These are phyloP conservation scores for Cryphonectria carpinicola DNA, from an alignment of 2,329 filamentous ascomycete genomes.

Conservation along the genomic window DNA sequence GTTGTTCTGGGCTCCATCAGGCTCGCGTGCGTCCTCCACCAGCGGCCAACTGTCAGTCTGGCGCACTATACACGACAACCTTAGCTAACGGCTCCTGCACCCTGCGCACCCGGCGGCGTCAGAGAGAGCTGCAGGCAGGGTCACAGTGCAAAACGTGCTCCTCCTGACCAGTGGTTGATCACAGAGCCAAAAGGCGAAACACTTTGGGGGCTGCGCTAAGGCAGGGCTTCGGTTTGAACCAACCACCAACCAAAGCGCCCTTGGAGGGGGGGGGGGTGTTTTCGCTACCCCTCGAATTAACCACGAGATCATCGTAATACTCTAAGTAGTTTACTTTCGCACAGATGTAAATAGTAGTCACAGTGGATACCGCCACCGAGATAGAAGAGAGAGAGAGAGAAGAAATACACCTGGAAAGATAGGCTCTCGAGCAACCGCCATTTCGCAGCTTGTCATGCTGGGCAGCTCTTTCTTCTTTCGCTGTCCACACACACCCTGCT, in stretches of 20 bases:
- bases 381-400: neutral
- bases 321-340: neutral
- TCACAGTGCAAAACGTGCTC: neutral
- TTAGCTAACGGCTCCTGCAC: slow-evolving; percentile 1
- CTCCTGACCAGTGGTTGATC: neutral
- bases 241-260: neutral
- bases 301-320: neutral
- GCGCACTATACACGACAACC: neutral
- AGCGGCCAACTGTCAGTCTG: neutral
- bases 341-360: neutral
- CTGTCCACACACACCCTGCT: too few relatives aligned
- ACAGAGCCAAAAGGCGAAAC: neutral
- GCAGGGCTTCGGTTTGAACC: slow-evolving; percentile 1
- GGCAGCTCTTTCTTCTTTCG: too few relatives aligned
- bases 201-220: neutral
- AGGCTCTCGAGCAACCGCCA: neutral
- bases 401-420: neutral
- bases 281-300: neutral
- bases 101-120: neutral
- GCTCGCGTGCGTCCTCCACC: neutral
- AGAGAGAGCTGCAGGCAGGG: slow-evolving; percentile 4
- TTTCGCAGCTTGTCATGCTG: neutral
- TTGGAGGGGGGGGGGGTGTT: neutral
- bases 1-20: neutral
- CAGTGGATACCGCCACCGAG: neutral